phyloP scores from a whole-genome alignment of 805 yeast genomes.

The Metschnikowia drakensbergensis region DNA sequence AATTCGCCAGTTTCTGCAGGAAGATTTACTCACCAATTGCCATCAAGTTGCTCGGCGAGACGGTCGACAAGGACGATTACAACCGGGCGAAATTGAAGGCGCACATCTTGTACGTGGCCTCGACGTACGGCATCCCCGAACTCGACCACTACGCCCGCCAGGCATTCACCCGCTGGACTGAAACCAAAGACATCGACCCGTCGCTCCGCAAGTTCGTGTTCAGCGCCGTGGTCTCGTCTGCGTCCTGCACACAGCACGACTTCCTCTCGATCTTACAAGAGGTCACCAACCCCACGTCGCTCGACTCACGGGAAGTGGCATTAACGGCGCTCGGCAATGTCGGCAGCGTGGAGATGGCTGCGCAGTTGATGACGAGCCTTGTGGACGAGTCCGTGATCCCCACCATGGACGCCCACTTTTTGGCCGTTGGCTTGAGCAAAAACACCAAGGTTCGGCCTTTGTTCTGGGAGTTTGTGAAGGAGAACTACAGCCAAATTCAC shows the following conservation, averaged over 20 bases:
- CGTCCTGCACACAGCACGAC: constrained; percentile 28
- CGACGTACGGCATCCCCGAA: constrained; percentile 34
- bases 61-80: constrained; percentile 23
- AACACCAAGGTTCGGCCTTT: constrained; percentile 41
- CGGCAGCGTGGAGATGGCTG: constrained; percentile 32
- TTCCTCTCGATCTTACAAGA: constrained; percentile 44
- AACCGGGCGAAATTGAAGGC: constrained; percentile 34
- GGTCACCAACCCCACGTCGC: constrained; percentile 46
- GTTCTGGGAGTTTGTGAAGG: constrained; percentile 50
- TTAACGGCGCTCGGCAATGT: constrained; percentile 52
- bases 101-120: constrained; percentile 38
- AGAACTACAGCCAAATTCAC: constrained; percentile 45
- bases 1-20: constrained; percentile 26
- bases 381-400: constrained; percentile 45
- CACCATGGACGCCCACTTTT: constrained; percentile 56
- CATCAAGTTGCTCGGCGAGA: constrained; percentile 18
- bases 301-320: constrained; percentile 58
- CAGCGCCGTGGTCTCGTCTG: constrained; percentile 39
- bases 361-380: constrained; percentile 35
- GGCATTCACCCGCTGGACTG: constrained; percentile 25
- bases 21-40: constrained; percentile 33
- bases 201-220: constrained; percentile 43
- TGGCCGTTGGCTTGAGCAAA: constrained; percentile 44
- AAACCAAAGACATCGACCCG: constrained; percentile 35
- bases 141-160: constrained; percentile 35